Evolutionary conservation across 164 flowering plant species (phyloP).

Genomic region (Tetrastigma voinierianum): DNA sequence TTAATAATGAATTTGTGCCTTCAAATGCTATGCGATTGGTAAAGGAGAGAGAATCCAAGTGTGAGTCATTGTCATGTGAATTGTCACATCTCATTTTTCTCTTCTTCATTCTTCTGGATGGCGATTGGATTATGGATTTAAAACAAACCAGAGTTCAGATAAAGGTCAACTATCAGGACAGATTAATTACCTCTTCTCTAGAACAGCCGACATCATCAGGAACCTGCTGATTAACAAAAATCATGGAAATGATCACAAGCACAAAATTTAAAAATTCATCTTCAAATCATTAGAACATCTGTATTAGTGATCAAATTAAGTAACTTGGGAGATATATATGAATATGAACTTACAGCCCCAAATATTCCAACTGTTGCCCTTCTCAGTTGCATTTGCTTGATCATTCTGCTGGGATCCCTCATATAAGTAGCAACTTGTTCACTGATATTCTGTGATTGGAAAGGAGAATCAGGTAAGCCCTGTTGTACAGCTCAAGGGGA

Average conservation of each 20-base stretch:
- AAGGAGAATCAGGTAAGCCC: slow-evolving; percentile 7
- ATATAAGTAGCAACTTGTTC: slow-evolving; percentile 84
- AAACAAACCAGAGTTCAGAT: no score
- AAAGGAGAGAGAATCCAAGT: no score
- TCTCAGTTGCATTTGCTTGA: slow-evolving; percentile 79
- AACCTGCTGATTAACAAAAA: slow-evolving; percentile 31
- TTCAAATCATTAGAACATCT: background rate
- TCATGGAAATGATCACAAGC: slow-evolving; percentile 1
- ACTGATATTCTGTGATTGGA: slow-evolving; percentile 66
- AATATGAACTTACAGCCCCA: slow-evolving; percentile 57
- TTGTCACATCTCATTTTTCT: no score
- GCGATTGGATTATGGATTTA: no score
- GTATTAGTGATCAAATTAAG: background rate
- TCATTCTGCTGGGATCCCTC: slow-evolving; percentile 96
- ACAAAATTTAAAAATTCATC: background rate
- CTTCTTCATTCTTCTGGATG: no score
- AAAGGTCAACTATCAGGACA: background rate
- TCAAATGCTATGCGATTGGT: no score
- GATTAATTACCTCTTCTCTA: slow-evolving; percentile 30
- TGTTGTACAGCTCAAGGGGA: background rate
- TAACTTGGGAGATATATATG: no score
- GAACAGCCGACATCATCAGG: slow-evolving; percentile 18
- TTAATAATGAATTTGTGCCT: no score
- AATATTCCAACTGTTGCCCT: slow-evolving; percentile 61
- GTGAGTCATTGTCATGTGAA: no score